Percentiles rank a stretch among this genome's conserved stretches.
Conservation (phyloP, 306 rosid genomes). For the Prunus mongolica region DNA sequence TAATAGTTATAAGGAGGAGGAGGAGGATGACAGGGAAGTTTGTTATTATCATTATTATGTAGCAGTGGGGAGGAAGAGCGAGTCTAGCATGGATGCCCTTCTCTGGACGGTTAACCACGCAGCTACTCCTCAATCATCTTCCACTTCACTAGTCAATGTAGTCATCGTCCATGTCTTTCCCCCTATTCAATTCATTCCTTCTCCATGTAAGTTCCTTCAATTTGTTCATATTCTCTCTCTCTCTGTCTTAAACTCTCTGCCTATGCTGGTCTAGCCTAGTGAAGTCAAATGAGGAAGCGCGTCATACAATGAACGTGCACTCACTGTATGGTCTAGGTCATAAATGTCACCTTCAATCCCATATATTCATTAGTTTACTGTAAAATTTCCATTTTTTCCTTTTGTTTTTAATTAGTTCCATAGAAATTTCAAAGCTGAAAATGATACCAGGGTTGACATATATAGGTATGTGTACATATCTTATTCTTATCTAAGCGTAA, state of each 20-base stretch:
- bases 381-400: not conserved
- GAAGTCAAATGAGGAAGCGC: not conserved
- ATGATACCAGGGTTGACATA: not conserved
- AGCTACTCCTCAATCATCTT: constrained; percentile 1
- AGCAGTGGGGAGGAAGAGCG: constrained; percentile 36
- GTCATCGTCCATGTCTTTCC: constrained; percentile 63
- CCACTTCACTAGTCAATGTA: constrained; percentile 18
- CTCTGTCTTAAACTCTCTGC: not conserved
- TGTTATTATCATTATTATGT: constrained; percentile 27
- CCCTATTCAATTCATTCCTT: constrained; percentile 38
- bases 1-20: not conserved
- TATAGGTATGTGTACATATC: not conserved
- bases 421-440: not conserved
- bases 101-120: constrained; percentile 59
- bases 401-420: not conserved
- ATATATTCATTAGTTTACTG: not conserved
- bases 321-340: not conserved
- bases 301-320: not conserved
- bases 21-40: constrained; percentile 6
- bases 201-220: constrained; percentile 46
- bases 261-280: not conserved
- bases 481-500: not conserved
- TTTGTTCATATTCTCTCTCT: not conserved
- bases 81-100: constrained; percentile 62
- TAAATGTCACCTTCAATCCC: not conserved